Evolutionary conservation across 129 eudicot genomes (phyloP), one percentile per base, ranked within the genome.

Genomic region (Sambucus nigra): DNA sequence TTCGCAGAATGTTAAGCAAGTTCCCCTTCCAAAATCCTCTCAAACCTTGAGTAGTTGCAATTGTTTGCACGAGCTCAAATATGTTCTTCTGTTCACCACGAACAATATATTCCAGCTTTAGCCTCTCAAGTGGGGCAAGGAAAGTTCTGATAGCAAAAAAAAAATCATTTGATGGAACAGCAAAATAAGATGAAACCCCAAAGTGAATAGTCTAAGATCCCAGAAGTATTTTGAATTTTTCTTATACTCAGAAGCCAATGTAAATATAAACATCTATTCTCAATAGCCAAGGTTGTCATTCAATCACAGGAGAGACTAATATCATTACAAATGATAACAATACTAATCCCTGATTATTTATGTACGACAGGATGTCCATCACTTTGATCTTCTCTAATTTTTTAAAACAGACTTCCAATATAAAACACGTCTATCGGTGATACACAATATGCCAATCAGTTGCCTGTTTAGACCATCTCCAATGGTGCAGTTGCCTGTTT

Each of bases 1-100:
- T 83, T 12, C 96, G 94, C 39, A 88, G 94, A 46, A 88, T 88
- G 64, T 88, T 88, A 46, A 83, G 80, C 49, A 88, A 80, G 65
- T 82, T 83, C 28, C 96, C 94, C 66, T 83, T 87, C 96, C 96
- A 83, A 59, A 88, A 88, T 62, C 96, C 96, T 70, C 69, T 65
- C 63, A 88, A 57, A 51, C 96, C 94, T 81, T 83, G 96, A 51
- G 94, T 72, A 31, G 71, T 40, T 45, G 91, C 94, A 67, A 88
- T 83, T 29, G 66, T 25, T 51, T 71, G 72, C 31, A 88, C 67
- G 55, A 87, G 81, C 53, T 79, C 85, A 35, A 65, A 62, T 8
- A 87, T 57, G 45, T 76, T 65, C 69, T 68, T 73, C 71, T 82
- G 80, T 69, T 82, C 94, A 53, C 94, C 88, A 47, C 88, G 88